phyloP scores from a whole-genome alignment of 2,329 filamentous ascomycete genomes.

The Sclerotinia minor region DNA sequence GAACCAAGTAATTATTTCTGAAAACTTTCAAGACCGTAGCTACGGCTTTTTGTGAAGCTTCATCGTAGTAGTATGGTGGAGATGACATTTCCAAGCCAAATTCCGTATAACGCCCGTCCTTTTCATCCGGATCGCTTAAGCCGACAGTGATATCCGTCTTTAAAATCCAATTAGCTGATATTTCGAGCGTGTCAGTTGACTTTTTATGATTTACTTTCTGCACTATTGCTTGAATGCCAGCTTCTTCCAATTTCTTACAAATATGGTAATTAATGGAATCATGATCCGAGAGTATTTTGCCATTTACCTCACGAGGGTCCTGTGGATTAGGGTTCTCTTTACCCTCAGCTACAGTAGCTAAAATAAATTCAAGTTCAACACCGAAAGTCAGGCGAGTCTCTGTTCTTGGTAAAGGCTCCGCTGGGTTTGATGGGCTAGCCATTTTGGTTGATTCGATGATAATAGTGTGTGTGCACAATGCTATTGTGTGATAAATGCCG shows the following conservation, averaged over 20 bases:
- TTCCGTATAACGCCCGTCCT: background rate
- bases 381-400: slow-evolving; percentile 9
- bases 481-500: no score
- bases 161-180: background rate
- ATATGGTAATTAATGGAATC: slow-evolving; percentile 8
- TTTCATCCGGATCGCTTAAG: background rate
- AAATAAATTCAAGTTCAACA: slow-evolving; percentile 13
- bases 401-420: background rate
- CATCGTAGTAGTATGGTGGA: slow-evolving; percentile 11
- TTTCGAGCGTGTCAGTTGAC: background rate
- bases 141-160: background rate
- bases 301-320: slow-evolving; percentile 1
- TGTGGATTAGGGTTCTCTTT: background rate
- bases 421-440: background rate
- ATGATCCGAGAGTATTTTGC: background rate
- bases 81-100: slow-evolving; percentile 3
- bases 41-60: slow-evolving; percentile 1
- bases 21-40: slow-evolving; percentile 26
- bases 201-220: background rate
- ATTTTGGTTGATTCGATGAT: background rate
- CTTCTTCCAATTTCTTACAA: background rate
- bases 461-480: background rate
- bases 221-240: background rate
- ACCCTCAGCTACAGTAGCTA: background rate
- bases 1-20: slow-evolving; percentile 28